Evolutionary conservation across 768 basidiomycete genomes (phyloP).

Genomic region (Kwoniella dejecticola): DNA sequence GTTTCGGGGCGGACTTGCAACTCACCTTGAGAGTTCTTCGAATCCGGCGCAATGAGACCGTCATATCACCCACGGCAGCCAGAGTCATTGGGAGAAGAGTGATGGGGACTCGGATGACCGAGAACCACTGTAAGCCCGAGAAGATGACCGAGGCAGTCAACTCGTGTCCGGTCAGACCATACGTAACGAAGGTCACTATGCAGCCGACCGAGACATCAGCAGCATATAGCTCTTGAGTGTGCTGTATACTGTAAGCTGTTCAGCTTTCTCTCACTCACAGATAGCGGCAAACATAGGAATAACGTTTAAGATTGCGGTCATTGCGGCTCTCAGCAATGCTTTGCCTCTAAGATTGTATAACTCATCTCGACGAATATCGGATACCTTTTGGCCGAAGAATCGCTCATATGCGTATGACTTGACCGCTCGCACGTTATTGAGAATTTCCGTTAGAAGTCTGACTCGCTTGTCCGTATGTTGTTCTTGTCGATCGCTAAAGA

Average conservation of each 20-base stretch:
- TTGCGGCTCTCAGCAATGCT: constrained; percentile 34
- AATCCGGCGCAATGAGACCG: neutral
- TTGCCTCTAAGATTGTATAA: constrained; percentile 38
- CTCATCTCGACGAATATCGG: constrained; percentile 41
- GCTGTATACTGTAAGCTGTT: neutral
- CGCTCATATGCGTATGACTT: constrained; percentile 68
- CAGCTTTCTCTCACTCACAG: neutral
- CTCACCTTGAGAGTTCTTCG: neutral
- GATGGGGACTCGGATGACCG: constrained; percentile 52
- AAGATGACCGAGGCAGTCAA: constrained; percentile 65
- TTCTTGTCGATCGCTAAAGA: constrained; percentile 53
- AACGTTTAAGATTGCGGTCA: constrained; percentile 55
- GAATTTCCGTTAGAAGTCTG: constrained; percentile 66
- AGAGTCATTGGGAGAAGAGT: constrained; percentile 5
- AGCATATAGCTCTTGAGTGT: too few relatives aligned
- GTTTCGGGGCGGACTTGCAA: neutral
- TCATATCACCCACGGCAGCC: neutral
- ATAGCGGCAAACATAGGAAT: constrained; percentile 63
- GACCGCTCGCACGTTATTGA: constrained; percentile 69
- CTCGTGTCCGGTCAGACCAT: constrained; percentile 63
- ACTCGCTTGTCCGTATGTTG: constrained; percentile 70
- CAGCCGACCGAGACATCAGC: neutral
- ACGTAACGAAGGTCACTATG: constrained; percentile 63
- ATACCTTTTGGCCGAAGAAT: constrained; percentile 43
- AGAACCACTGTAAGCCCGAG: constrained; percentile 64